Conservation (phyloP, 176 grass and related monocot genomes). For the Triticum urartu region DNA sequence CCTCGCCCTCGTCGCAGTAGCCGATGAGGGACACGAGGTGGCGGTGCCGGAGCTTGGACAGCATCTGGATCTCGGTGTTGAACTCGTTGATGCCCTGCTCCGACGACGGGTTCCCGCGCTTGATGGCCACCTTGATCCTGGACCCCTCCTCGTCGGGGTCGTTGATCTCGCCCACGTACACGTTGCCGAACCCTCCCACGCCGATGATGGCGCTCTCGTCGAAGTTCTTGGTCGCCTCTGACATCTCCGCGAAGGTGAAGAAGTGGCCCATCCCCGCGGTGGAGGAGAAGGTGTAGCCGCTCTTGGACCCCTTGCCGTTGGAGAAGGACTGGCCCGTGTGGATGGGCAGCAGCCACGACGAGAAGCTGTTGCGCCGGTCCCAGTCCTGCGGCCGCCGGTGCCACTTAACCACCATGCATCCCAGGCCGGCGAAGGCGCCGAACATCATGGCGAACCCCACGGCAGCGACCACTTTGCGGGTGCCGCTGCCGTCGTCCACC, state of each 20-base stretch:
- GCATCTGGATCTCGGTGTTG: conserved; percentile 97
- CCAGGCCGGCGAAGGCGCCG: conserved; percentile 76
- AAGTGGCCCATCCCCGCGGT: conserved; percentile 62
- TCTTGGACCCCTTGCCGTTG: conserved; percentile 60
- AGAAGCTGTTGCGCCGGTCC: conserved; percentile 91
- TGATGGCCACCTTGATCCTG: conserved; percentile 75
- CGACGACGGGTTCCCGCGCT: conserved; percentile 87
- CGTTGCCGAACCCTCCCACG: conserved; percentile 94
- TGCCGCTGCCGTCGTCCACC: conserved; percentile 39
- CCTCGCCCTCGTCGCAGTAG: conserved; percentile 93
- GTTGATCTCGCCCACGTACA: conserved; percentile 85
- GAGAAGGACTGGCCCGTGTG: conserved; percentile 75
- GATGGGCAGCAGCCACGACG: conserved; percentile 90
- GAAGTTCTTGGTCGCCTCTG: conserved; percentile 76
- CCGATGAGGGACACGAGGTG: conserved; percentile 97
- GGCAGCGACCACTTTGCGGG: conserved; percentile 49
- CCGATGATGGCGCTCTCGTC: conserved; percentile 83
- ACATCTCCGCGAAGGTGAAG: conserved; percentile 84
- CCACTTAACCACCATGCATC: conserved; percentile 86
- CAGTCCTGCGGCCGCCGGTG: conserved; percentile 81
- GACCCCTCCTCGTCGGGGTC: conserved; percentile 32
- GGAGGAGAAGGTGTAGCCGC: conserved; percentile 83
- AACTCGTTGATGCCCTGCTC: conserved; percentile 98
- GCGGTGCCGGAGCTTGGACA: conserved; percentile 94
- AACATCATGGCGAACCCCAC: conserved; percentile 89